These are phyloP conservation scores for Saccharomycopsis javanensis DNA, from an alignment of 805 yeast species.

Conservation along the genomic window DNA sequence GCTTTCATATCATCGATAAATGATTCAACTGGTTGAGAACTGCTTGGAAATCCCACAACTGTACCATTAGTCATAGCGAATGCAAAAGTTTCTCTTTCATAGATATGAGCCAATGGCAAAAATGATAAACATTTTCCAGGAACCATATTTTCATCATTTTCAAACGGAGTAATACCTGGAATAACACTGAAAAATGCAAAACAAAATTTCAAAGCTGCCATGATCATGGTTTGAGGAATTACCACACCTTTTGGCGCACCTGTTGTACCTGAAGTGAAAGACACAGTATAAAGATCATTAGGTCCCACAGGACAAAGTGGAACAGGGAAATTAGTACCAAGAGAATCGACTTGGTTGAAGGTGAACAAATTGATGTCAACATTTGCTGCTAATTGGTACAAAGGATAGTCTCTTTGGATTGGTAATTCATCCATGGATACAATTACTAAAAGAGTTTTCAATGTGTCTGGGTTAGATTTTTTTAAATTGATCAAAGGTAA, in stretches of 20 bases:
- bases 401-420: constrained; percentile 23
- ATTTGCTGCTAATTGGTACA: constrained; percentile 23
- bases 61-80: constrained; percentile 30
- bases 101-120: constrained; percentile 47
- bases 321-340: constrained; percentile 31
- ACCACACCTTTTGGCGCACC: constrained; percentile 69
- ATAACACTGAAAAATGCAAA: constrained; percentile 14
- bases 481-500: constrained; percentile 33
- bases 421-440: constrained; percentile 38
- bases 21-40: constrained; percentile 33
- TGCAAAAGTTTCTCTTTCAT: constrained; percentile 34
- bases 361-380: constrained; percentile 23
- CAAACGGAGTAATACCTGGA: constrained; percentile 26
- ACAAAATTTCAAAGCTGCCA: constrained; percentile 30
- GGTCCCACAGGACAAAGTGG: constrained; percentile 39
- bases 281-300: constrained; percentile 47
- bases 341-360: constrained; percentile 24
- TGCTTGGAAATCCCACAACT: constrained; percentile 36
- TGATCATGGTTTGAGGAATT: constrained; percentile 35
- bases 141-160: background rate
- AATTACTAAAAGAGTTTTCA: constrained; percentile 32
- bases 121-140: constrained; percentile 28
- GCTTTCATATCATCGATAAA: constrained; percentile 40
- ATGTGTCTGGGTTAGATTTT: constrained; percentile 23
- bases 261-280: constrained; percentile 70